These are phyloP conservation scores for Glomus cerebriforme DNA, from an alignment of 192 early-diverging fungal genomes.

Conservation along the genomic window DNA sequence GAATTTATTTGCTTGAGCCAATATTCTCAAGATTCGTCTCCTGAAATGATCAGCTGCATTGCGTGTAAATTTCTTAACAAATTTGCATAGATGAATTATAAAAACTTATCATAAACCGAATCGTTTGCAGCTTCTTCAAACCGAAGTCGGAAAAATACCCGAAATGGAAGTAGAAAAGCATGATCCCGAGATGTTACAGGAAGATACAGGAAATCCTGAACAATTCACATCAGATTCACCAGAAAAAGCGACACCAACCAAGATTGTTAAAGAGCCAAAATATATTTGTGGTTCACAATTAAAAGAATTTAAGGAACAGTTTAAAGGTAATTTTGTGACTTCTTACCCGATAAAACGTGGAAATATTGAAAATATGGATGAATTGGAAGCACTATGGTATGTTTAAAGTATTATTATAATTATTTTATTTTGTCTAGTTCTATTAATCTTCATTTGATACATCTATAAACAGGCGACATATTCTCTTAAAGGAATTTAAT, in stretches of 20 bases:
- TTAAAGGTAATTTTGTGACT: slow-evolving; percentile 33
- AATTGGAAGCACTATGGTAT: slow-evolving; percentile 70
- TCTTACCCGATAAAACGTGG: slow-evolving; percentile 61
- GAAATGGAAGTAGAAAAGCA: slow-evolving; percentile 41
- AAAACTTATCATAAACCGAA: background rate
- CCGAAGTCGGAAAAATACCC: slow-evolving; percentile 18
- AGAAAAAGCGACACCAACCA: slow-evolving; percentile 28
- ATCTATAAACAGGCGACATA: slow-evolving; percentile 58
- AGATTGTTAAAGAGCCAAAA: slow-evolving; percentile 30
- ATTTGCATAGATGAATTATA: background rate
- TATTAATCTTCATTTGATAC: background rate
- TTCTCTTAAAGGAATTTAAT: slow-evolving; percentile 76
- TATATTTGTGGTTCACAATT: slow-evolving; percentile 39
- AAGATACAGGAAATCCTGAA: slow-evolving; percentile 6
- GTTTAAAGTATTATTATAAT: slow-evolving; percentile 16
- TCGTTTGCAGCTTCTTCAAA: slow-evolving; percentile 2
- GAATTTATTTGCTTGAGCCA: too few species aligned
- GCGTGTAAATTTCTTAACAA: background rate
- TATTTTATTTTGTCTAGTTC: background rate
- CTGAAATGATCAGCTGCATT: too few species aligned
- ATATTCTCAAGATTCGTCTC: too few species aligned
- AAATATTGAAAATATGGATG: slow-evolving; percentile 70
- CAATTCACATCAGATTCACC: background rate
- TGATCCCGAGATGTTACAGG: slow-evolving; percentile 19
- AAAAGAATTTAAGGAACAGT: slow-evolving; percentile 36